Evolutionary conservation across 73 alveolate genomes (phyloP).

Genomic region (Chromera velia): DNA sequence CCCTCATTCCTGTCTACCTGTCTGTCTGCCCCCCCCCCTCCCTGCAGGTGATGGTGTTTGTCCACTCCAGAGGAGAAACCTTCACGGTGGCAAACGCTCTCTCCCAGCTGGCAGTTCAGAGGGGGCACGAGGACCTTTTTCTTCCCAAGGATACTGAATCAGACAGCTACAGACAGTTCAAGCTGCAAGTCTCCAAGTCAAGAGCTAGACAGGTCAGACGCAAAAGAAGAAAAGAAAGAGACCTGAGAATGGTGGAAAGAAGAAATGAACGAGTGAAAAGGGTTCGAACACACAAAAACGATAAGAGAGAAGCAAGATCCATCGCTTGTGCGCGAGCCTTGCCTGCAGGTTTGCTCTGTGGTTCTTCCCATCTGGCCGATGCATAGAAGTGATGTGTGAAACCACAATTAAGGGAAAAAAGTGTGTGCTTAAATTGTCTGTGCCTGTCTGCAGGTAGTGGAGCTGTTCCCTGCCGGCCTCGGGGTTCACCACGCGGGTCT

Average conservation of each 20-base stretch:
- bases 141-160: too few species aligned
- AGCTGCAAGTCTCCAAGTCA: too few species aligned
- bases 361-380: background rate
- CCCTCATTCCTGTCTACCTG: too few species aligned
- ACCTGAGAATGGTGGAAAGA: too few species aligned
- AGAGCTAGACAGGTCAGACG: slow-evolving; percentile 49
- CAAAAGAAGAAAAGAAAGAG: slow-evolving; percentile 54
- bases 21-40: too few species aligned
- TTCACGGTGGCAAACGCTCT: slow-evolving; percentile 72
- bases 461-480: slow-evolving; percentile 77
- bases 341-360: background rate
- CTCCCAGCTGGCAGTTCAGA: slow-evolving; percentile 54
- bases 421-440: too few species aligned
- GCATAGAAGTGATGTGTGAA: too few species aligned
- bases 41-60: slow-evolving; percentile 95
- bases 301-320: background rate
- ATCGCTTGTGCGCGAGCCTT: background rate
- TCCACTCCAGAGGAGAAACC: slow-evolving; percentile 96
- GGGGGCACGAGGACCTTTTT: too few species aligned
- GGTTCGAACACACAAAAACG: background rate
- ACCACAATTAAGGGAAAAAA: too few species aligned
- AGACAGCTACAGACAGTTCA: too few species aligned
- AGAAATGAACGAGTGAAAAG: too few species aligned
- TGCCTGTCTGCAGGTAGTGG: slow-evolving; percentile 8
- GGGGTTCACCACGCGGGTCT: slow-evolving; percentile 98